These are phyloP conservation scores for Larix kaempferi DNA, from an alignment of 75 land plant genomes.

Conservation along the genomic window DNA sequence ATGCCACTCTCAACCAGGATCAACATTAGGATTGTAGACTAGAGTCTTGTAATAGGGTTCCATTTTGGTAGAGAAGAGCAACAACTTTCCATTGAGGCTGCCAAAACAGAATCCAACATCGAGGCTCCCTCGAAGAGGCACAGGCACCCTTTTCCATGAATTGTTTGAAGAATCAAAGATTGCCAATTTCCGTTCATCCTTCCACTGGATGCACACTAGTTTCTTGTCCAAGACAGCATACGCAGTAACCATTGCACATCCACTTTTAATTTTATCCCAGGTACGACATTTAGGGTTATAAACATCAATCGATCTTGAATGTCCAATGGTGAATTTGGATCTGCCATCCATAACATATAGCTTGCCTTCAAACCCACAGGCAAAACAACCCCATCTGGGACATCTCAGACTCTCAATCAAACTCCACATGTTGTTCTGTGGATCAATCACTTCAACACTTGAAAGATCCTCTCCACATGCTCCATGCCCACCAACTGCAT, in stretches of 20 bases:
- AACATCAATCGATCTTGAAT: conserved; percentile 53
- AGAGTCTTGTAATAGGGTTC: conserved; percentile 45
- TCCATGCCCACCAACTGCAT: conserved; percentile 69
- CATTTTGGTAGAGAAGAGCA: conserved; percentile 51
- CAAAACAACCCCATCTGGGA: conserved; percentile 69
- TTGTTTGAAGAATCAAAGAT: conserved; percentile 53
- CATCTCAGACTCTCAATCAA: conserved; percentile 58
- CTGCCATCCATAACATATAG: conserved; percentile 76
- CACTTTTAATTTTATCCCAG: conserved; percentile 66
- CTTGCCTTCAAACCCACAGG: conserved; percentile 57
- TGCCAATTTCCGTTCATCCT: conserved; percentile 64
- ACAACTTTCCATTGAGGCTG: conserved; percentile 46
- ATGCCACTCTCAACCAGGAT: conserved; percentile 55
- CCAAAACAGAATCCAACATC: conserved; percentile 57
- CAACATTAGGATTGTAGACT: conserved; percentile 58
- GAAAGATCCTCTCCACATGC: conserved; percentile 47
- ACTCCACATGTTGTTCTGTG: conserved; percentile 48
- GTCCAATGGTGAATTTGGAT: conserved; percentile 70
- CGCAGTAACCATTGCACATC: conserved; percentile 73
- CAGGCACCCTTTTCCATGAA: conserved; percentile 53
- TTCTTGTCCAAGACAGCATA: conserved; percentile 58
- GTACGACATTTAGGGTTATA: conserved; percentile 41
- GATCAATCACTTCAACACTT: conserved; percentile 65
- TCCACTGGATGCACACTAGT: conserved; percentile 83
- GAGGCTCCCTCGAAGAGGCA: conserved; percentile 68